Evolutionary conservation across 352 stramenopile genomes (phyloP), one percentile per base, ranked within the genome.

Genomic region (Globisporangium okanoganense): DNA sequence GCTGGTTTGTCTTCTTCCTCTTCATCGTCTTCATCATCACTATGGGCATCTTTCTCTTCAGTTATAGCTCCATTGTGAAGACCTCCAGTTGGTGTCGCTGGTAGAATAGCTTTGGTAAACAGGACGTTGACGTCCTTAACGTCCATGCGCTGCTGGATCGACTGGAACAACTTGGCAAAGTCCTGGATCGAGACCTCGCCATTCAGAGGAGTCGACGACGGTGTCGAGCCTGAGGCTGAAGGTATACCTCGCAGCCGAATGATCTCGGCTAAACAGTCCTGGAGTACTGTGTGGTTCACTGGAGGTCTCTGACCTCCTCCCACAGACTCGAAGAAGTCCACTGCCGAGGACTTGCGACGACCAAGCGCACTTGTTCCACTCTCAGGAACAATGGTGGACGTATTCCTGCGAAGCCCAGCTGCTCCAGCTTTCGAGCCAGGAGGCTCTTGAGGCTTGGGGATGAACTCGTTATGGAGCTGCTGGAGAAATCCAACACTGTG

Each of bases 401-500:
- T 9, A 5, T 43, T 56, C 22, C 18, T 29, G 27, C 25, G 49
- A 22, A 56, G 49, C 49, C 0, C 49, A 41, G 49, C 18, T 14
- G 18, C 4, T 27, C 7, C 20, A 18, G 29, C 2, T 7, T 29
- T 25, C 13, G 27, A 10, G 2, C n/a, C 48, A 38, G 27, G 16
- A 18, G 10, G 18, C 18, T 20, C 31, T 5, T 38, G n/a, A 3
- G 27, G 27, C 13, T 44, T 58, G 3, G 38, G 33, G 14, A 59
- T 52, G 47, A 67, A 67, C 27, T 67, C 61, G 25, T 41, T 31
- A 20, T 79, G 69, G 6, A 78, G 14, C 10, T 84, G 69, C 64
- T 92, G 82, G 38, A 89, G 61, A 38, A 85, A 92, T 0, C 82
- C 82, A 36, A 88, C 69, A 43, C 66, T 76, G 61, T 89, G 77